Conservation (phyloP, 306 rosid species). For the Psophocarpus tetragonolobus region DNA sequence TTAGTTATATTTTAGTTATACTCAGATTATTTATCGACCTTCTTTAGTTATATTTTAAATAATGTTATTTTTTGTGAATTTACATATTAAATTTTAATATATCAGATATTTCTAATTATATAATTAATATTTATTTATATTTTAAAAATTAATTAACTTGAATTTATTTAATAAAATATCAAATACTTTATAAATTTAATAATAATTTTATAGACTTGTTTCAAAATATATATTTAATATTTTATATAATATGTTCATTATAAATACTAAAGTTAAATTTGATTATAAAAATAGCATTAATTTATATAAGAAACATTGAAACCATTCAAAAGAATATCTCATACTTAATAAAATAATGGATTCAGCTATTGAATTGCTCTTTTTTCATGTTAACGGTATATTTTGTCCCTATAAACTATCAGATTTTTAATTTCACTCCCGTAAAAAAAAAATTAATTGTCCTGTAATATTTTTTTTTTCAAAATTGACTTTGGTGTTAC, state of each 20-base stretch:
- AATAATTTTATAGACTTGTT: not conserved
- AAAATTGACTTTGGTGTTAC: no score
- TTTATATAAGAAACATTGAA: not conserved
- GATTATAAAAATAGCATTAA: not conserved
- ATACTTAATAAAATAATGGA: not conserved
- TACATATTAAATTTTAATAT: not conserved
- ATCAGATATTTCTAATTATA: not conserved
- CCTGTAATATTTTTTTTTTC: no score
- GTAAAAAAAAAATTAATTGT: no score
- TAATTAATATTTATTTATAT: not conserved
- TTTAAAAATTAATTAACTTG: not conserved
- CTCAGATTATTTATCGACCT: not conserved
- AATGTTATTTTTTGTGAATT: no score
- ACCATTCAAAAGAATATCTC: not conserved
- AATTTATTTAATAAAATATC: not conserved
- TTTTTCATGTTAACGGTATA: no score
- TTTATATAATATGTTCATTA: not conserved
- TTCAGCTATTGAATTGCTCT: not conserved
- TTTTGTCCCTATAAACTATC: no score
- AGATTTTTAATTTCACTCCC: no score
- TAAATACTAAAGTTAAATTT: not conserved
- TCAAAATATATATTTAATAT: not conserved
- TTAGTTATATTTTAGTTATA: no score
- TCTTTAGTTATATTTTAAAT: no score
- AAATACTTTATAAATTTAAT: no score